phyloP scores from a whole-genome alignment of 306 rosid genomes.

The Medicago lupulina region DNA sequence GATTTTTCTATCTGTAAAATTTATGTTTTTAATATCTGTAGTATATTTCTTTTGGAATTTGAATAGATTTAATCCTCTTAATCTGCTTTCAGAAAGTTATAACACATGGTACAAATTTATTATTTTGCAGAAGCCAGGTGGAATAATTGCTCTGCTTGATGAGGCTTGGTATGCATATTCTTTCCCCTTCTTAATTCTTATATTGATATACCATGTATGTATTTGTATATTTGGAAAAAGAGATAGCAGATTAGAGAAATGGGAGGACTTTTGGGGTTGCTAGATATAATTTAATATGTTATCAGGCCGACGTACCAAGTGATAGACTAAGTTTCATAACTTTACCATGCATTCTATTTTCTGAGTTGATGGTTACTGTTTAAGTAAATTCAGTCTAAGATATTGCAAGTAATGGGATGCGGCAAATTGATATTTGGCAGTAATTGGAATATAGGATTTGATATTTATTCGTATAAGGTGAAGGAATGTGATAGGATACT shows the following conservation, averaged over 20 bases:
- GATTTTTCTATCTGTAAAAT: slow-evolving; percentile 15
- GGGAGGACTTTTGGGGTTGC: slow-evolving; percentile 4
- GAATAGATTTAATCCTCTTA: slow-evolving; percentile 10
- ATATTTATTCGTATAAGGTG: slow-evolving; percentile 32
- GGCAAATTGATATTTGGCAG: slow-evolving; percentile 17
- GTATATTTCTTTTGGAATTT: slow-evolving; percentile 28
- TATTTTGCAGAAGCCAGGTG: slow-evolving; percentile 87
- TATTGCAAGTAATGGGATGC: slow-evolving; percentile 36
- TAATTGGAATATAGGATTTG: background rate
- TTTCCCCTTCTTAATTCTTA: slow-evolving; percentile 34
- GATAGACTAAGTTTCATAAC: slow-evolving; percentile 35
- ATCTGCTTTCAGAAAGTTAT: slow-evolving; percentile 33
- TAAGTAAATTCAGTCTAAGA: slow-evolving; percentile 18
- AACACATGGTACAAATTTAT: slow-evolving; percentile 9
- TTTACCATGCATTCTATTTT: background rate
- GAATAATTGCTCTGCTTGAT: slow-evolving; percentile 87
- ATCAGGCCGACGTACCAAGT: slow-evolving; percentile 18
- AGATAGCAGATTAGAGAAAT: slow-evolving; percentile 26
- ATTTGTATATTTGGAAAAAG: slow-evolving; percentile 32
- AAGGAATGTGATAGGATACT: slow-evolving; percentile 3
- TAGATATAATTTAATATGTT: slow-evolving; percentile 30
- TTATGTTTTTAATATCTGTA: slow-evolving; percentile 34
- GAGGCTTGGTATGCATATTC: slow-evolving; percentile 87
- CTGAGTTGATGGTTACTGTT: background rate
- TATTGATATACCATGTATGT: slow-evolving; percentile 2